Evolutionary conservation across 2,329 filamentous ascomycete genomes (phyloP).

Genomic region (Xylariales sp.): DNA sequence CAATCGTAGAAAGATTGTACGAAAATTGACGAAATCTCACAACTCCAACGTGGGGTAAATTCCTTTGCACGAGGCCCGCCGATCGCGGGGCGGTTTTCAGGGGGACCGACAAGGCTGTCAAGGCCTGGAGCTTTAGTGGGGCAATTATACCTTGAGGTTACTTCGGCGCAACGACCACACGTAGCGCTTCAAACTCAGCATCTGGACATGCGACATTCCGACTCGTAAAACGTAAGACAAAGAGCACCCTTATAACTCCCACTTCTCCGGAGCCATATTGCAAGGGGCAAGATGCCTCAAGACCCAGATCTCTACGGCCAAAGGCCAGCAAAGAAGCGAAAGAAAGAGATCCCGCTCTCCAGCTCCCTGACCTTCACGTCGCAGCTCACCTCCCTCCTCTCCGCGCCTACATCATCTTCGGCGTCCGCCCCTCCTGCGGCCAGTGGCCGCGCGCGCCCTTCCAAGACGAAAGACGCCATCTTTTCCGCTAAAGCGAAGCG

Average conservation of each 20-base stretch:
- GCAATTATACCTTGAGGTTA: background rate
- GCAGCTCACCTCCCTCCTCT: conserved; percentile 77
- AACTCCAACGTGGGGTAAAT: conserved; percentile 18
- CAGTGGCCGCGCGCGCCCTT: conserved; percentile 47
- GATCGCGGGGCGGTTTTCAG: conserved; percentile 23
- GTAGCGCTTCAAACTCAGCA: too few species aligned
- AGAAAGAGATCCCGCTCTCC: conserved; percentile 65
- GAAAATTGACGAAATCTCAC: too few species aligned
- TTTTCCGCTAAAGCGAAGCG: conserved; percentile 49
- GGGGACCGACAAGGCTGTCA: conserved; percentile 4
- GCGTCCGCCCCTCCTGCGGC: conserved; percentile 34
- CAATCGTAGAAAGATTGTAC: too few species aligned
- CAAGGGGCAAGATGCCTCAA: too few species aligned
- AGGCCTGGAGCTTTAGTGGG: background rate
- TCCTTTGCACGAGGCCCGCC: conserved; percentile 12
- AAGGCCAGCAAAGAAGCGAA: conserved; percentile 62
- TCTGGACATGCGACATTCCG: too few species aligned
- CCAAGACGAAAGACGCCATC: conserved; percentile 60
- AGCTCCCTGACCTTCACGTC: conserved; percentile 81
- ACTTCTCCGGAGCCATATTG: too few species aligned
- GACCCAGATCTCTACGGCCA: conserved; percentile 75
- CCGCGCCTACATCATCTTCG: conserved; percentile 40
- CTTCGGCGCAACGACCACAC: background rate
- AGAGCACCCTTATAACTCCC: too few species aligned
- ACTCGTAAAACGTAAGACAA: too few species aligned